These are phyloP conservation scores for Syncephalastrum sp. DNA, from an alignment of 371 early-diverging fungal genomes.

Conservation along the genomic window DNA sequence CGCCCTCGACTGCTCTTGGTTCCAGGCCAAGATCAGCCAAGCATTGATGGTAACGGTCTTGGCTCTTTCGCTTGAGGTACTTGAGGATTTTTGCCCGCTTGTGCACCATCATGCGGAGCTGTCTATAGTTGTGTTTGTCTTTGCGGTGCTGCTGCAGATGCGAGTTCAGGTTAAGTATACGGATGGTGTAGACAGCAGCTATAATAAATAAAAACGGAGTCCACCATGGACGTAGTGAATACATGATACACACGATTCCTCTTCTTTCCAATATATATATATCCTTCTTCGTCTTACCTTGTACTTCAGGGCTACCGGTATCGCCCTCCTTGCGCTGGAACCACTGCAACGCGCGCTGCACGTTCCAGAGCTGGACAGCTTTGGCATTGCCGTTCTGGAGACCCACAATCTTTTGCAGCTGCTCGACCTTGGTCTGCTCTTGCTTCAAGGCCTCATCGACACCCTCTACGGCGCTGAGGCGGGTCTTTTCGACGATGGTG, in stretches of 20 bases:
- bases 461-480: slow-evolving; percentile 39
- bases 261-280: too few relatives aligned
- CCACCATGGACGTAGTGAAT: too few relatives aligned
- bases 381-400: slow-evolving; percentile 80
- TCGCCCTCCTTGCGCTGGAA: slow-evolving; percentile 80
- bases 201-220: slow-evolving; percentile 2
- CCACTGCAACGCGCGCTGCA: slow-evolving; percentile 69
- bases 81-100: slow-evolving; percentile 85
- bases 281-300: slow-evolving; percentile 57
- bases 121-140: slow-evolving; percentile 86
- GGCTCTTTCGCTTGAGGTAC: slow-evolving; percentile 78
- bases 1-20: slow-evolving; percentile 68
- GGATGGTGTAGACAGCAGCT: slow-evolving; percentile 91
- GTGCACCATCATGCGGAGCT: slow-evolving; percentile 74
- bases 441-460: slow-evolving; percentile 40
- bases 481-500: slow-evolving; percentile 39
- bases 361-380: slow-evolving; percentile 77
- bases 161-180: slow-evolving; percentile 81
- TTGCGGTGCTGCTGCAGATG: slow-evolving; percentile 80
- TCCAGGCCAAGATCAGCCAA: slow-evolving; percentile 72
- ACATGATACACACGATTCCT: too few relatives aligned
- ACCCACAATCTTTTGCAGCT: slow-evolving; percentile 71
- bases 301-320: slow-evolving; percentile 93
- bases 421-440: slow-evolving; percentile 60
- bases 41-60: slow-evolving; percentile 71